Percentiles rank a stretch among this genome's conserved stretches.
Conservation (phyloP, 345 rosid genomes). For the Passiflora organensis region DNA sequence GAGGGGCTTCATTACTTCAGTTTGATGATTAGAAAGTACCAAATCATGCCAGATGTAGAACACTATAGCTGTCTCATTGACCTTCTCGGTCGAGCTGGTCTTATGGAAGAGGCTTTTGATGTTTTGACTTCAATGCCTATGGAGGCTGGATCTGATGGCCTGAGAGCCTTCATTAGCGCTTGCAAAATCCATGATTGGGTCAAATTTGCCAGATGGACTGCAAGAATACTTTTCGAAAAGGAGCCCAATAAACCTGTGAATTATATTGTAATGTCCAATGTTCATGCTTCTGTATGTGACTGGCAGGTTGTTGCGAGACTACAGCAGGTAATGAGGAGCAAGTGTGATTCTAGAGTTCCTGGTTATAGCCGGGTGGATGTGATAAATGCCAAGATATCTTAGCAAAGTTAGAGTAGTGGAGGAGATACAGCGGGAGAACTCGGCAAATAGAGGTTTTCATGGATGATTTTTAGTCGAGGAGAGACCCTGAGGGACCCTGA, state of each 20-base stretch:
- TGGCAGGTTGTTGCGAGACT: constrained; percentile 50
- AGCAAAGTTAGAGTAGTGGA: constrained; percentile 17
- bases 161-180: constrained; percentile 64
- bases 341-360: constrained; percentile 47
- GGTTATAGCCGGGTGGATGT: constrained; percentile 58
- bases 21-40: constrained; percentile 42
- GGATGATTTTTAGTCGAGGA: neutral
- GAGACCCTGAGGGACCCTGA: neutral
- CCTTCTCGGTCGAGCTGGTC: constrained; percentile 70
- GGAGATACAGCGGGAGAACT: too few species aligned
- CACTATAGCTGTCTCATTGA: constrained; percentile 62
- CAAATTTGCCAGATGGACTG: constrained; percentile 41
- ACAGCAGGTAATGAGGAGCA: constrained; percentile 41
- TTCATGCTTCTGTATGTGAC: constrained; percentile 53
- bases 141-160: constrained; percentile 28
- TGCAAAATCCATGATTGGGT: constrained; percentile 47
- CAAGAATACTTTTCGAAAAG: constrained; percentile 45
- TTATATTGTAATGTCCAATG: constrained; percentile 51
- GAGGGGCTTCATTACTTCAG: constrained; percentile 57
- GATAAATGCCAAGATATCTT: constrained; percentile 19
- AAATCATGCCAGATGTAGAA: constrained; percentile 42
- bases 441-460: too few species aligned
- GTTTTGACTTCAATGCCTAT: constrained; percentile 42
- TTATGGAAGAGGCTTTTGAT: constrained; percentile 46
- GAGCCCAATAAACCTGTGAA: constrained; percentile 52